These are phyloP conservation scores for Klebsormidium nitens DNA, from an alignment of 139 green algal species.

Conservation along the genomic window DNA sequence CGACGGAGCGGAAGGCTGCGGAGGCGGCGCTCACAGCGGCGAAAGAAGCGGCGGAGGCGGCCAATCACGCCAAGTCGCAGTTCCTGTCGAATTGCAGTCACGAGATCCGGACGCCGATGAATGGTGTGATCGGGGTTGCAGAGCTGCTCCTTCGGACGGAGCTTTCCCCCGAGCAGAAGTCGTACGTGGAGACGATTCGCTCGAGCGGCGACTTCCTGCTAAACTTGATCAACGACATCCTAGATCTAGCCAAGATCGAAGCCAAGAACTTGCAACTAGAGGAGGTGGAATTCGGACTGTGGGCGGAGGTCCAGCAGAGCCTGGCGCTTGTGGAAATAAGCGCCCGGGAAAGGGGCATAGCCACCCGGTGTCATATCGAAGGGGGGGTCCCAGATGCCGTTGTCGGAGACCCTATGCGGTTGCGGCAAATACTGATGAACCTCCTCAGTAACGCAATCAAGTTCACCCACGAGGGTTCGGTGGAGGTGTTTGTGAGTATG, in stretches of 20 bases:
- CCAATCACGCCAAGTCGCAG: too few species aligned
- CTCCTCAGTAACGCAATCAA: slow-evolving; percentile 63
- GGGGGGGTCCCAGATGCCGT: too few species aligned
- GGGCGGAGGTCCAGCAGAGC: too few species aligned
- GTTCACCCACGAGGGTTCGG: slow-evolving; percentile 59
- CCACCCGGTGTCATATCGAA: too few species aligned
- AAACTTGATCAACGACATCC: slow-evolving; percentile 81
- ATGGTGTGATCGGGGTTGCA: slow-evolving; percentile 83
- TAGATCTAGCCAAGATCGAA: slow-evolving; percentile 82
- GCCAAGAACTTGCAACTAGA: slow-evolving; percentile 79
- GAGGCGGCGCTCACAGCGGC: too few species aligned
- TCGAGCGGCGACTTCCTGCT: slow-evolving; percentile 70
- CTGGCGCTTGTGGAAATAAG: too few species aligned
- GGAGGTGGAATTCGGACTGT: too few species aligned
- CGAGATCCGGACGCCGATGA: slow-evolving; percentile 85
- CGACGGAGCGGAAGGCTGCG: background rate
- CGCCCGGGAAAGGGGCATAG: too few species aligned
- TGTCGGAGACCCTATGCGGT: too few species aligned
- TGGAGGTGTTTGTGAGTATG: background rate
- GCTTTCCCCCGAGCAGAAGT: slow-evolving; percentile 63
- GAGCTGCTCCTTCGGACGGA: slow-evolving; percentile 71
- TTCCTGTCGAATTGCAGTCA: too few species aligned
- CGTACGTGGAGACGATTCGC: slow-evolving; percentile 72
- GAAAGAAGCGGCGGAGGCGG: slow-evolving; percentile 8
- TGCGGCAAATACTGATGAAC: too few species aligned